These are phyloP conservation scores for Achaetomiella virescens DNA, from an alignment of 495 filamentous ascomycete genomes.

Conservation along the genomic window DNA sequence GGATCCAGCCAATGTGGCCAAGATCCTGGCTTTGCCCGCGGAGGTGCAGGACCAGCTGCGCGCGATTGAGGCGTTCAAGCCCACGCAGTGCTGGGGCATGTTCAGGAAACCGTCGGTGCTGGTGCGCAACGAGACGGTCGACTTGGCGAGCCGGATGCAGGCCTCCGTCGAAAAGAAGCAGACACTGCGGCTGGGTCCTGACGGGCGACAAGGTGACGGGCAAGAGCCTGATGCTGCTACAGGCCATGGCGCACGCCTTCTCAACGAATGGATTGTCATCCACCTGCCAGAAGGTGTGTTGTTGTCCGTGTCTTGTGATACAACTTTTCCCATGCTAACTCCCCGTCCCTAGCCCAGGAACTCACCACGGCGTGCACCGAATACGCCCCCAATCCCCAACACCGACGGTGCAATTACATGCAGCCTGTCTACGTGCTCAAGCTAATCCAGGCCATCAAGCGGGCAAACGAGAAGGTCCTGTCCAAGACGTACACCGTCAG, in stretches of 20 bases:
- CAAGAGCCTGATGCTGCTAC: constrained; percentile 79
- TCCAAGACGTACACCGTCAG: constrained; percentile 50
- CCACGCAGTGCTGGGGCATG: constrained; percentile 79
- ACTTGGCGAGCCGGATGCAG: constrained; percentile 57
- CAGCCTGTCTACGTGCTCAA: constrained; percentile 70
- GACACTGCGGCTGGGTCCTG: constrained; percentile 60
- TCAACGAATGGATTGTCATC: constrained; percentile 83
- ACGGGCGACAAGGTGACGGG: constrained; percentile 67
- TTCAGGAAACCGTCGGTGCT: constrained; percentile 75
- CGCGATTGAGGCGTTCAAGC: constrained; percentile 80
- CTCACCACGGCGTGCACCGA: constrained; percentile 70
- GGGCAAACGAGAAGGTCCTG: constrained; percentile 67
- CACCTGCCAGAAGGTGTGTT: constrained; percentile 77
- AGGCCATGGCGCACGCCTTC: constrained; percentile 77
- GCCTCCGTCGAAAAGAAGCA: constrained; percentile 47
- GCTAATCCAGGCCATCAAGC: constrained; percentile 61
- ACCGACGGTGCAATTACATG: constrained; percentile 55
- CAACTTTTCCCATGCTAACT: constrained; percentile 7
- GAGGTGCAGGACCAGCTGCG: constrained; percentile 70
- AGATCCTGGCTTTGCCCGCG: constrained; percentile 64
- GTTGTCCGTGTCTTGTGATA: background rate
- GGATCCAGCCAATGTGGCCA: constrained; percentile 50
- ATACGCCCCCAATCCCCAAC: constrained; percentile 62
- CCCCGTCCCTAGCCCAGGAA: constrained; percentile 60
- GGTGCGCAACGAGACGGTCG: constrained; percentile 65